Percentiles rank a stretch among this genome's conserved stretches.
Evolutionary conservation across 805 yeast species (phyloP).

Genomic region (Monosporozyma aerobia): DNA sequence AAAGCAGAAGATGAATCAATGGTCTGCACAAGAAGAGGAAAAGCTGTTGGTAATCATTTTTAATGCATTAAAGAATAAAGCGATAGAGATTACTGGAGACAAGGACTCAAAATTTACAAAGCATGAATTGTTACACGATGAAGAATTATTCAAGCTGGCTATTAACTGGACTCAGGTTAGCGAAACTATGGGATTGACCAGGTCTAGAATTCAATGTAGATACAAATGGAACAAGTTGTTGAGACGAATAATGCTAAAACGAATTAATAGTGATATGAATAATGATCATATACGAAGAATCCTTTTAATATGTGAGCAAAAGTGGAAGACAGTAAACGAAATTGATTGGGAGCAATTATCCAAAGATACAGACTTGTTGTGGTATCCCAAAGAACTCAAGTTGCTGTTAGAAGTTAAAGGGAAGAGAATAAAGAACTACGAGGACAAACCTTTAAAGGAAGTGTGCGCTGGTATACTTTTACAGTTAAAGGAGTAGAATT

Average conservation of each 20-base stretch:
- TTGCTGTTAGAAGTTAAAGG: constrained; percentile 52
- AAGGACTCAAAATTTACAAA: neutral
- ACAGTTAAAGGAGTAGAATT: constrained; percentile 32
- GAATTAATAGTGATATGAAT: constrained; percentile 24
- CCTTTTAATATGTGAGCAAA: constrained; percentile 34
- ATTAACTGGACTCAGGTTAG: constrained; percentile 84
- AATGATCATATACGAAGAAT: constrained; percentile 40
- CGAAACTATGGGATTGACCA: constrained; percentile 72
- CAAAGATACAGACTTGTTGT: constrained; percentile 35
- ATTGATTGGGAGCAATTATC: constrained; percentile 49
- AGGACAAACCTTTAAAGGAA: constrained; percentile 30
- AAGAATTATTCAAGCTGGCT: constrained; percentile 21
- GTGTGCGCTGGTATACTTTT: constrained; percentile 21
- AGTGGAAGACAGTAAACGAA: constrained; percentile 32
- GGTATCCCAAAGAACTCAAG: constrained; percentile 54
- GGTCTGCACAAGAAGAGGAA: constrained; percentile 66
- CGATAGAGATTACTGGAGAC: constrained; percentile 1
- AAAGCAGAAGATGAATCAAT: constrained; percentile 57
- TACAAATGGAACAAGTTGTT: constrained; percentile 81
- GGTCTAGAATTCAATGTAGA: constrained; percentile 85
- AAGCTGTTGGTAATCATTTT: constrained; percentile 42
- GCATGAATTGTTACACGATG: constrained; percentile 6
- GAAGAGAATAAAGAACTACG: constrained; percentile 39
- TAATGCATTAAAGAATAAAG: constrained; percentile 8
- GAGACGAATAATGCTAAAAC: constrained; percentile 33